Evolutionary conservation across 768 basidiomycete species (phyloP), one percentile per base, ranked within the genome.

Genomic region (Serpula lacrymans): DNA sequence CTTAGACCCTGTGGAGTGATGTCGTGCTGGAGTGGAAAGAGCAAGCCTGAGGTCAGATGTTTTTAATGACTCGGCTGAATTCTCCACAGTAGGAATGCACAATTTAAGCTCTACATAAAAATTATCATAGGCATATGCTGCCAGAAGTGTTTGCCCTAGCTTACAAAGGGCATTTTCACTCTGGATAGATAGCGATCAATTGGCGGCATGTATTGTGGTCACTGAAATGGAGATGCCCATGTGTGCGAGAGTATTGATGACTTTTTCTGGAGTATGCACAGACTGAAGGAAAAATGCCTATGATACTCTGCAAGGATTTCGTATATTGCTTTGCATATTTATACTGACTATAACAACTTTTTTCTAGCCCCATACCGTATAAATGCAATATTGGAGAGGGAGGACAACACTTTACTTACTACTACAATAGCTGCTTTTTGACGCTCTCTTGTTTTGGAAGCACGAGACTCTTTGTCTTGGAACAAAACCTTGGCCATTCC

Each of bases 71-170:
- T 38, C 24, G 4, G 12, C 12, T 2, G 47, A 37, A 34, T 57
- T 48, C 34, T 71, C 63, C 2, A 63, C 29, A 0, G 64, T 67
- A 1, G 63, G 62, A 2, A 54, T 38, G 0, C 47, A 14, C 7
- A 47, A 37, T 26, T 62, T 57, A 7, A 69, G 41, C 16, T 64
- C 51, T 11, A 69, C 54, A 42, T 74, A 68, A 20, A 71, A 72
- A 43, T 74, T 64, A 25, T 64, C 40, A 2, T n/a, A n/a, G n/a
- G n/a, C n/a, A n/a, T n/a, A n/a, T n/a, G n/a, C n/a, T n/a, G n/a
- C n/a, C n/a, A 52, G 26, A 4, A 61, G 39, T 9, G 50, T 53
- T 14, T 49, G 28, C 1, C 59, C 64, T 17, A 61, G 45, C 12
- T 27, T 18, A 3, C 37, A 31, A 5, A 65, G 48, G 4, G 30